Conservation (phyloP, 164 flowering plant genomes). For the Kalanchoe fedtschenkoi region DNA sequence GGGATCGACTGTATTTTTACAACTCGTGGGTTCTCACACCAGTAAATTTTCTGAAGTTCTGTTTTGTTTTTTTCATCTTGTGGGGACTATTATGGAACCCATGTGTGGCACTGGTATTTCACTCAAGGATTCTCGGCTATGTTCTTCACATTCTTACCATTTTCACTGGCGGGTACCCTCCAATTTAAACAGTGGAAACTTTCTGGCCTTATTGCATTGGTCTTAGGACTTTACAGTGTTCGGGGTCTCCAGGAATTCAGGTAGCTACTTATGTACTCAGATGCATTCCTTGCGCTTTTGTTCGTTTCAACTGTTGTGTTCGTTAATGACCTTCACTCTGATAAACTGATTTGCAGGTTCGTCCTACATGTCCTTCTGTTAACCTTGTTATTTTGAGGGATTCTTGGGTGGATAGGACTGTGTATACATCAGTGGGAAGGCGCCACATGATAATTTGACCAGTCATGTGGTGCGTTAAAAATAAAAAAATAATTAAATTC, state of each 20-base stretch:
- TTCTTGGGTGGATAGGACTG: too few species aligned
- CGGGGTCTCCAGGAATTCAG: slow-evolving; percentile 97
- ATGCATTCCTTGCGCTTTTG: not conserved
- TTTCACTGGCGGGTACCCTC: slow-evolving; percentile 44
- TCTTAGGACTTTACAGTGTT: slow-evolving; percentile 64
- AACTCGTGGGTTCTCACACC: slow-evolving; percentile 81
- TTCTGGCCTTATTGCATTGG: slow-evolving; percentile 68
- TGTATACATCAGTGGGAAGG: too few species aligned
- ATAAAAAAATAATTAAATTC: too few species aligned
- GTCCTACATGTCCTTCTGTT: slow-evolving; percentile 87
- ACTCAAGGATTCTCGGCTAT: slow-evolving; percentile 76
- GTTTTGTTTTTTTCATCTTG: slow-evolving; percentile 85
- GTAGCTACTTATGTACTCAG: slow-evolving; percentile 17
- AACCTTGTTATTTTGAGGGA: slow-evolving; percentile 76
- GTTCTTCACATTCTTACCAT: slow-evolving; percentile 74
- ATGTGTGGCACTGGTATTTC: slow-evolving; percentile 93
- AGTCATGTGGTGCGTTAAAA: too few species aligned
- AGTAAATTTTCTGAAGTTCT: slow-evolving; percentile 82
- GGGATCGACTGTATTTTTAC: slow-evolving; percentile 72
- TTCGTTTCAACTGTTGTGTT: not conserved
- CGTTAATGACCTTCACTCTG: not conserved
- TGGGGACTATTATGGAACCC: slow-evolving; percentile 93
- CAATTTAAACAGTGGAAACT: slow-evolving; percentile 66
- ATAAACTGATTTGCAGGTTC: slow-evolving; percentile 46
- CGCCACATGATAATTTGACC: too few species aligned